Conservation (phyloP, 2,329 filamentous ascomycete genomes). For the Phialemoniopsis sp. region DNA sequence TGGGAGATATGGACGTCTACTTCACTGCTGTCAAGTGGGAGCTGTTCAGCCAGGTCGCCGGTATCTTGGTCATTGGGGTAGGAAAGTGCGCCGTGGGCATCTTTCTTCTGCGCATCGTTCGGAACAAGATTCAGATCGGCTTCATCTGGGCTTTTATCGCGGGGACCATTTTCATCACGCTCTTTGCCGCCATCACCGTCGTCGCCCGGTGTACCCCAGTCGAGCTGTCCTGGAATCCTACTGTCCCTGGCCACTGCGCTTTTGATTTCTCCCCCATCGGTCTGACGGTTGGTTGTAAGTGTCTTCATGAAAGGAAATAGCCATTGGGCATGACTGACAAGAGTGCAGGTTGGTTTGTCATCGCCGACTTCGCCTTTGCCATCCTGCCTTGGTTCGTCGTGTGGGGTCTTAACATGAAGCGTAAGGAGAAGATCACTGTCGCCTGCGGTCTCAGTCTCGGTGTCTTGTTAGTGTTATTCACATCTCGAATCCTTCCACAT, state of each 20-base stretch:
- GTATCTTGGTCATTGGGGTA: slow-evolving; percentile 7
- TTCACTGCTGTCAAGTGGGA: slow-evolving; percentile 7
- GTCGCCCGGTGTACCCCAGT: slow-evolving; percentile 7
- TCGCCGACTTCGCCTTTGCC: slow-evolving; percentile 27
- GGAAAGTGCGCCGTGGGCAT: slow-evolving; percentile 9
- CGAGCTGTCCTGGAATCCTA: slow-evolving; percentile 5
- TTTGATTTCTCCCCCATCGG: slow-evolving; percentile 29
- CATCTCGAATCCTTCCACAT: no score
- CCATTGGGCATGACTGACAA: slow-evolving; percentile 7
- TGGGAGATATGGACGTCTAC: slow-evolving; percentile 5
- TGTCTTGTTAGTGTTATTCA: slow-evolving; percentile 22
- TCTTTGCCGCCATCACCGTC: slow-evolving; percentile 7
- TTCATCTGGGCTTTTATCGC: slow-evolving; percentile 5
- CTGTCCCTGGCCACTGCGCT: slow-evolving; percentile 10
- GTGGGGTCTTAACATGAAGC: slow-evolving; percentile 34
- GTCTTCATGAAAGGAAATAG: no score
- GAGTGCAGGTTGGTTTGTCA: slow-evolving; percentile 5
- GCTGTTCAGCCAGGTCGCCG: slow-evolving; percentile 6
- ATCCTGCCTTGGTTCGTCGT: slow-evolving; percentile 32
- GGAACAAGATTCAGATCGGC: slow-evolving; percentile 1
- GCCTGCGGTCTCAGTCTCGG: slow-evolving; percentile 31
- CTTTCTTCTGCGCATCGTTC: slow-evolving; percentile 12
- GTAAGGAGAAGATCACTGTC: slow-evolving; percentile 32
- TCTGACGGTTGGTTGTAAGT: slow-evolving; percentile 26
- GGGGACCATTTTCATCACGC: slow-evolving; percentile 4